Evolutionary conservation across 495 filamentous ascomycete genomes (phyloP).

Genomic region (Xylaria longipes): DNA sequence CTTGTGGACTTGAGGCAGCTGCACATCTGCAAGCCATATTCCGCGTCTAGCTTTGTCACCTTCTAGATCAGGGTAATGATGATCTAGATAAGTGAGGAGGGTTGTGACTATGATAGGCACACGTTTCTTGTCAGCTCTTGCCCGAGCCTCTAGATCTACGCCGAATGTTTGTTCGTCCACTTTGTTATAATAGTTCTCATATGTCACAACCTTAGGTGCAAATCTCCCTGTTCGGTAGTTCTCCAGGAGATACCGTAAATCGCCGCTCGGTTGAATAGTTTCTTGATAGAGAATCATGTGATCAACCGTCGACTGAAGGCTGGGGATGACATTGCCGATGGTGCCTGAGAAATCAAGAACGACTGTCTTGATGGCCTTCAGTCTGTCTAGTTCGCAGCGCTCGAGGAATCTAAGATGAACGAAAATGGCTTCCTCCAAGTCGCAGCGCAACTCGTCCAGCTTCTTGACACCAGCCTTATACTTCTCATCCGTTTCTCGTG

Average conservation of each 20-base stretch:
- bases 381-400: conserved; percentile 92
- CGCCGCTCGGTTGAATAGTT: conserved; percentile 90
- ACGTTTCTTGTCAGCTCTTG: conserved; percentile 90
- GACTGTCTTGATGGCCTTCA: conserved; percentile 98
- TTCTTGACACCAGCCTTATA: conserved; percentile 87
- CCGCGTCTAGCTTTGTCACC: conserved; percentile 91
- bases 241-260: conserved; percentile 94
- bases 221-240: conserved; percentile 96
- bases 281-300: conserved; percentile 99
- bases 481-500: conserved; percentile 86
- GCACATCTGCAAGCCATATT: conserved; percentile 94
- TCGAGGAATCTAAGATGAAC: conserved; percentile 95
- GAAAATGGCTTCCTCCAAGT: conserved; percentile 92
- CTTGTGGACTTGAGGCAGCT: conserved; percentile 82
- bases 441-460: conserved; percentile 88
- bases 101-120: conserved; percentile 93
- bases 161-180: conserved; percentile 98
- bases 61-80: conserved; percentile 96
- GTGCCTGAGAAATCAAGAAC: conserved; percentile 97
- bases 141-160: conserved; percentile 93
- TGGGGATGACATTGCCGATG: conserved; percentile 97
- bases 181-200: conserved; percentile 99
- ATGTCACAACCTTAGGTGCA: conserved; percentile 86
- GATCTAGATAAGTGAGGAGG: conserved; percentile 91
- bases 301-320: conserved; percentile 91